These are phyloP conservation scores for Streptanthus diversifolius DNA, from an alignment of 345 rosid species.

Conservation along the genomic window DNA sequence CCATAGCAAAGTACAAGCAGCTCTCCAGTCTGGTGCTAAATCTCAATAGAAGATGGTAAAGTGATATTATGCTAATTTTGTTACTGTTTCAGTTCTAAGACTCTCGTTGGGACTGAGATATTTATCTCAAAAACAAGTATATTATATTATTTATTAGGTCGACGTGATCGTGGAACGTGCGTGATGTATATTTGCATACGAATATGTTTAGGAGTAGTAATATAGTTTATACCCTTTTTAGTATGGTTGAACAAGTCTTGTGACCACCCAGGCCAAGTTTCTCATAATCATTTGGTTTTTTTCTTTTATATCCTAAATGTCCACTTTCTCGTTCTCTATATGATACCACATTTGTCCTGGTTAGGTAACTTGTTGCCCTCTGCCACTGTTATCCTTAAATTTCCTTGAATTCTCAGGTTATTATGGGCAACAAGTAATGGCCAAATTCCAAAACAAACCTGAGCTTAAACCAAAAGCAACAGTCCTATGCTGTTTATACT, in stretches of 20 bases:
- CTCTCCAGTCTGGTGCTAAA: constrained; percentile 67
- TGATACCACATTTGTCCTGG: neutral
- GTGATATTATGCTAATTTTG: neutral
- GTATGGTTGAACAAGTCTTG: neutral
- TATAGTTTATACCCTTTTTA: neutral
- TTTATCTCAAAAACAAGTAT: neutral
- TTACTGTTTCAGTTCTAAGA: neutral
- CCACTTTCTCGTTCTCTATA: neutral
- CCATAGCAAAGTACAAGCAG: constrained; percentile 81
- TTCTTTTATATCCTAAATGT: neutral
- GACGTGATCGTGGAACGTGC: neutral
- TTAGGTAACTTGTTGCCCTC: neutral
- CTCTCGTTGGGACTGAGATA: neutral
- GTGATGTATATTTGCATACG: constrained; percentile 6
- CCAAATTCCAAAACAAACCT: neutral
- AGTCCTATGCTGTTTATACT: neutral
- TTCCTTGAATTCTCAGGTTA: too few relatives aligned
- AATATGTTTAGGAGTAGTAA: neutral
- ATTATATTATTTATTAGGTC: neutral
- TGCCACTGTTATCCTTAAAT: neutral
- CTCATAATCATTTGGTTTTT: neutral
- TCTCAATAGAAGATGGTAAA: constrained; percentile 36
- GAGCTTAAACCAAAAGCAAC: neutral
- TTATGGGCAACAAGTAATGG: neutral
- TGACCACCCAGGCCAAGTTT: neutral